Conservation (phyloP, 768 basidiomycete species). For the Lentinula lateritia region DNA sequence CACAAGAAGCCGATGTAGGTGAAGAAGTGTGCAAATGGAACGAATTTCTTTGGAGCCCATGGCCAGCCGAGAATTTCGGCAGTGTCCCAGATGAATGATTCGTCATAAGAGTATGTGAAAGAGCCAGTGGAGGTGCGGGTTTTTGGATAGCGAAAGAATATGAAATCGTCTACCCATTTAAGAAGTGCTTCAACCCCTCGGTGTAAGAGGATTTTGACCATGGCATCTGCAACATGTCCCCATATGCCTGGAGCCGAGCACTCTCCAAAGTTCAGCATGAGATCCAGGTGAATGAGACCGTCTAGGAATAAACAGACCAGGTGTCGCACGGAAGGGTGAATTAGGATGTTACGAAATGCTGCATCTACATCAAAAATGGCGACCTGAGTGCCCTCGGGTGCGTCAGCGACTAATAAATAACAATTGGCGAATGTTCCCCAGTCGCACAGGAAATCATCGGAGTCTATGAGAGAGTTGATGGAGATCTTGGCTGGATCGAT, state of each 20-base stretch:
- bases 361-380: constrained; percentile 32
- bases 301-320: constrained; percentile 19
- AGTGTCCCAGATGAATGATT: constrained; percentile 10
- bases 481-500: constrained; percentile 13
- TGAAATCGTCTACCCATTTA: constrained; percentile 26
- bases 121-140: not conserved
- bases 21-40: constrained; percentile 15
- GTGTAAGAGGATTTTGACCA: constrained; percentile 17
- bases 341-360: constrained; percentile 28
- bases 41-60: constrained; percentile 15
- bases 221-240: constrained; percentile 24
- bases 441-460: constrained; percentile 17
- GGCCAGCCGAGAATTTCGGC: constrained; percentile 17
- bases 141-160: constrained; percentile 18
- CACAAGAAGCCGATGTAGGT: constrained; percentile 33
- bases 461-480: constrained; percentile 20
- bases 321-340: constrained; percentile 19
- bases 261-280: constrained; percentile 22
- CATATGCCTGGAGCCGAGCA: constrained; percentile 24
- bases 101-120: constrained; percentile 10
- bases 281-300: constrained; percentile 21
- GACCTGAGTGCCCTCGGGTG: constrained; percentile 26
- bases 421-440: constrained; percentile 27
- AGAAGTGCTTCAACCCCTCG: constrained; percentile 11
- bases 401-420: constrained; percentile 17